Evolutionary conservation across 2,329 filamentous ascomycete genomes (phyloP).

Genomic region (Penicillium sp.): DNA sequence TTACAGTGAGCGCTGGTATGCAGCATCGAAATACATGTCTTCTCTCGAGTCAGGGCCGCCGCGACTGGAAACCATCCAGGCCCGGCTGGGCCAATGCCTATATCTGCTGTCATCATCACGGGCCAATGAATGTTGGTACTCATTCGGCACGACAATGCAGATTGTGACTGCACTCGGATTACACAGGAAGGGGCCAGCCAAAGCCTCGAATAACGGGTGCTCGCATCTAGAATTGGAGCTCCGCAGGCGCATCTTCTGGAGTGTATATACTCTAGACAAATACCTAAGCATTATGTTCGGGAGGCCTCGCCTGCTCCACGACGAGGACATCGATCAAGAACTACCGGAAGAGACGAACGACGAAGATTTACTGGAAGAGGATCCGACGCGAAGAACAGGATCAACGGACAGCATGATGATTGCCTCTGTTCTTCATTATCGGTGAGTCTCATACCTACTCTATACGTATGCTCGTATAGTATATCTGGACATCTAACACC

Average conservation of each 20-base stretch:
- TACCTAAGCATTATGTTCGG: constrained; percentile 64
- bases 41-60: constrained; percentile 53
- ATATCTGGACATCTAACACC: background rate
- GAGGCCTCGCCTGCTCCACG: constrained; percentile 59
- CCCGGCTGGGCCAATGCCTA: constrained; percentile 56
- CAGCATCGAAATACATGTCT: constrained; percentile 37
- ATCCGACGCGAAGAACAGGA: constrained; percentile 36
- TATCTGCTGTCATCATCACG: constrained; percentile 59
- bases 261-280: constrained; percentile 61
- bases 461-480: background rate
- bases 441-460: constrained; percentile 20
- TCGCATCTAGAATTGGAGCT: constrained; percentile 49
- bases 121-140: constrained; percentile 61
- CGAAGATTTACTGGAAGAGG: constrained; percentile 52
- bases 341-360: constrained; percentile 58
- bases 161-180: constrained; percentile 50
- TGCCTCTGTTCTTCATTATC: constrained; percentile 40
- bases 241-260: constrained; percentile 61
- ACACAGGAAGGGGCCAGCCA: constrained; percentile 34
- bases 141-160: constrained; percentile 57
- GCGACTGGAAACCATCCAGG: constrained; percentile 57
- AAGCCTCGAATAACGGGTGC: constrained; percentile 29
- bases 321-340: constrained; percentile 63
- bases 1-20: constrained; percentile 39
- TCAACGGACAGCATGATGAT: constrained; percentile 42